Evolutionary conservation across 257 asterid genomes (phyloP).

Genomic region (Solanum pimpinellifolium): DNA sequence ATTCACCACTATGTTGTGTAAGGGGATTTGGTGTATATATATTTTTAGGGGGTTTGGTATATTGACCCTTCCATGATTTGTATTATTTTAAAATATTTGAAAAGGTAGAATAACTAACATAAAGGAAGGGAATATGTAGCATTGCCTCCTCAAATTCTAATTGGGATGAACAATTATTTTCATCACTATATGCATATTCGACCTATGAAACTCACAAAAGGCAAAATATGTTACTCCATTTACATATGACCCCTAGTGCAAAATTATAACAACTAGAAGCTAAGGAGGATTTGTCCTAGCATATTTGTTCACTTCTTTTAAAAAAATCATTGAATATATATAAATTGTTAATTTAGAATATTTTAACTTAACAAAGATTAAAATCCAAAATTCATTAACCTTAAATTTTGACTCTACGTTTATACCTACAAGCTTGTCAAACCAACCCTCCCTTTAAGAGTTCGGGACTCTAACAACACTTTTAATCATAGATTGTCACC

Average conservation of each 20-base stretch:
- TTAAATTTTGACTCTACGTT: too few relatives aligned
- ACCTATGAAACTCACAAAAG: not conserved
- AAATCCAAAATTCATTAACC: too few relatives aligned
- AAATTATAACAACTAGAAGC: not conserved
- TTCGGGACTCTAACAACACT: not conserved
- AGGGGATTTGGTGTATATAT: not conserved
- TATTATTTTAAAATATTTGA: not conserved
- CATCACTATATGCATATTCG: not conserved
- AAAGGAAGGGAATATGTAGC: not conserved
- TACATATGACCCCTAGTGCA: not conserved
- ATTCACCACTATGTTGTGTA: not conserved
- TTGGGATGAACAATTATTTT: not conserved
- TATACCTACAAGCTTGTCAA: not conserved
- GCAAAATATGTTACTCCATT: not conserved
- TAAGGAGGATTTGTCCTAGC: not conserved
- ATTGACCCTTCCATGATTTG: not conserved
- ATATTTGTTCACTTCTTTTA: not conserved
- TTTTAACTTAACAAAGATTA: too few relatives aligned
- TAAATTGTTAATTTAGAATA: too few relatives aligned
- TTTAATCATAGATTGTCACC: not conserved
- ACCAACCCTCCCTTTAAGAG: not conserved
- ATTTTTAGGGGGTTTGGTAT: not conserved
- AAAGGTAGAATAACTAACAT: not conserved
- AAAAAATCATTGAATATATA: not conserved
- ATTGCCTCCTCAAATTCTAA: not conserved